Percentiles rank a stretch among this genome's conserved stretches.
These are phyloP conservation scores for Aspergillus ibericus DNA, from an alignment of 2,329 filamentous ascomycete genomes.

Conservation along the genomic window DNA sequence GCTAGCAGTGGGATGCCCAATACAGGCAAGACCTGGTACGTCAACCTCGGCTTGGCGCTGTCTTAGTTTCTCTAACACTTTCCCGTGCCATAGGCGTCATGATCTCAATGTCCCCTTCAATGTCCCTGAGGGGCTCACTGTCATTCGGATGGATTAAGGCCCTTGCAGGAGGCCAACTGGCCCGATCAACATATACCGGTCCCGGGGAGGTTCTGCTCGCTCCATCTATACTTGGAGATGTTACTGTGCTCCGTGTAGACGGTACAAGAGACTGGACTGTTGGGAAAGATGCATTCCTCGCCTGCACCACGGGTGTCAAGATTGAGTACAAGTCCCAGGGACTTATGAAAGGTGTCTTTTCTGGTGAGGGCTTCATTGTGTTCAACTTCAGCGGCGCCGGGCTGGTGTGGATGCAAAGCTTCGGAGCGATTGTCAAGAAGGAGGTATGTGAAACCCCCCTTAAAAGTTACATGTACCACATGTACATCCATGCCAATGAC, in stretches of 20 bases:
- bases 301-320: slow-evolving; percentile 79
- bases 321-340: slow-evolving; percentile 86
- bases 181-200: slow-evolving; percentile 77
- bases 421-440: slow-evolving; percentile 93
- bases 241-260: slow-evolving; percentile 73
- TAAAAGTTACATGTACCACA: neutral
- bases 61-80: neutral
- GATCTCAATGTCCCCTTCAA: slow-evolving; percentile 90
- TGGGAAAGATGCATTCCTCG: slow-evolving; percentile 82
- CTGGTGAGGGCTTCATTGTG: slow-evolving; percentile 86
- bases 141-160: slow-evolving; percentile 92
- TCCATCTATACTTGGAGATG: slow-evolving; percentile 77
- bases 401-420: slow-evolving; percentile 84
- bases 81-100: slow-evolving; percentile 63
- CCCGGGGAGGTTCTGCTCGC: slow-evolving; percentile 88
- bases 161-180: slow-evolving; percentile 77
- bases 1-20: slow-evolving; percentile 81
- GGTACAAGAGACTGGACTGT: slow-evolving; percentile 74
- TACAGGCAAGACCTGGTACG: slow-evolving; percentile 73
- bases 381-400: slow-evolving; percentile 82
- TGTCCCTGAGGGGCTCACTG: slow-evolving; percentile 77
- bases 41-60: neutral
- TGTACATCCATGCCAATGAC: neutral
- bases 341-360: slow-evolving; percentile 87
- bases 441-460: slow-evolving; percentile 63